A percentile compares a stretch with the other conserved stretches of the same genome.
Conservation (phyloP, 148 eudicot species). For the Arbutus unedo region DNA sequence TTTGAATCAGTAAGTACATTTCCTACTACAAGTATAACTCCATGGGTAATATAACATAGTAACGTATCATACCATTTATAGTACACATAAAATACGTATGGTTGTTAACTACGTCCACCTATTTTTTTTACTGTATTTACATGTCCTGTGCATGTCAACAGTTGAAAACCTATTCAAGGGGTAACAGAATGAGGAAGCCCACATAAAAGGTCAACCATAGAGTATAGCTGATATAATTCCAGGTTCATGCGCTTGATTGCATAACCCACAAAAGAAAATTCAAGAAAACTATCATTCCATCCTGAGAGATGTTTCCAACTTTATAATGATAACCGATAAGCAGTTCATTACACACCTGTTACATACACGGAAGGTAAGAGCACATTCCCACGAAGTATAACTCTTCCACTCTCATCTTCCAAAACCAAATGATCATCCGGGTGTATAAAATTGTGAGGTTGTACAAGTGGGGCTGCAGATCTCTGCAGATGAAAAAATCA, state of each 20-base stretch:
- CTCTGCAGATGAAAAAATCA: slow-evolving; percentile 41
- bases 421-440: slow-evolving; percentile 75
- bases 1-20: background rate
- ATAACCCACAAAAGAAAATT: background rate
- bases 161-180: background rate
- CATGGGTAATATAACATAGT: background rate
- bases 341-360: slow-evolving; percentile 57
- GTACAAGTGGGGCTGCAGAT: slow-evolving; percentile 62
- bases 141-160: background rate
- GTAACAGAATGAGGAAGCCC: slow-evolving; percentile 1
- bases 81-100: background rate
- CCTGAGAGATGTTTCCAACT: slow-evolving; percentile 9
- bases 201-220: background rate
- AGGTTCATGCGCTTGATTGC: background rate
- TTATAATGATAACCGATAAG: background rate
- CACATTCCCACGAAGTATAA: slow-evolving; percentile 60
- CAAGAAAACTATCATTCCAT: background rate
- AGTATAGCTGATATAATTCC: background rate
- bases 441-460: slow-evolving; percentile 82
- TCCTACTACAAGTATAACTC: background rate
- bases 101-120: background rate
- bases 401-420: slow-evolving; percentile 98
- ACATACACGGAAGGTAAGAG: slow-evolving; percentile 76
- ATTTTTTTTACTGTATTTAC: background rate
- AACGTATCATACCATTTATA: background rate